A percentile compares a stretch with the other conserved stretches of the same genome.
Conservation (phyloP, 2,329 filamentous ascomycete genomes). For the Pseudogymnoascus sp. region DNA sequence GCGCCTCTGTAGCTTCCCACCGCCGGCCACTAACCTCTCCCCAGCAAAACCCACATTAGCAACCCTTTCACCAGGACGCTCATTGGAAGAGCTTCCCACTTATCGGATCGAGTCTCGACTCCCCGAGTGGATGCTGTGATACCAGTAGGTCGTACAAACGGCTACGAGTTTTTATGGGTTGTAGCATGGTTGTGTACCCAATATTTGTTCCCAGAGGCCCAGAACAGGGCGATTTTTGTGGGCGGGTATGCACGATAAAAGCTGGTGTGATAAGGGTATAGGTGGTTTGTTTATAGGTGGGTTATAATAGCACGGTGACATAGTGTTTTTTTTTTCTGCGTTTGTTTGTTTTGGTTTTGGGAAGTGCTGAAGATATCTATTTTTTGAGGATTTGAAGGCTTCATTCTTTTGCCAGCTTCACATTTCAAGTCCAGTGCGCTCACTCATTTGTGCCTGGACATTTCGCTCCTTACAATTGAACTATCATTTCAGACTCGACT, state of each 20-base stretch:
- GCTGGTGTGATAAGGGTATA: neutral
- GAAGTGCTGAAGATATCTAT: neutral
- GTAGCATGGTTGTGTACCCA: neutral
- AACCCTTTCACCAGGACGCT: neutral
- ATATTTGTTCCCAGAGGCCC: neutral
- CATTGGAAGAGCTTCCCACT: neutral
- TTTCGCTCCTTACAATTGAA: neutral
- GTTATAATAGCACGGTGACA: neutral
- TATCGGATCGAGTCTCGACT: slow-evolving; percentile 1
- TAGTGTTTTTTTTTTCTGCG: neutral
- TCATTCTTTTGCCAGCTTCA: neutral
- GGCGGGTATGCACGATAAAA: neutral
- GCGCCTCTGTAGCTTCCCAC: neutral
- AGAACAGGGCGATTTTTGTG: neutral
- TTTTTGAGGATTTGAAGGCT: neutral
- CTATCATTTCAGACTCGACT: neutral
- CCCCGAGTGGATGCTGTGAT: neutral
- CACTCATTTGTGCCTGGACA: slow-evolving; percentile 2
- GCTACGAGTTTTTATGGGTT: neutral
- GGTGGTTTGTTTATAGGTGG: slow-evolving; percentile 6
- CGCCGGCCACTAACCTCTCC: neutral
- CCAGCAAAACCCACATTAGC: neutral
- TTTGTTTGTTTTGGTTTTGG: neutral
- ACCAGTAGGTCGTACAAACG: neutral
- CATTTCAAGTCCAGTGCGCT: neutral